Percentiles rank a stretch among this genome's conserved stretches.
phyloP scores from a whole-genome alignment of 371 early-diverging fungal species.

The Mucor circinelloides region DNA sequence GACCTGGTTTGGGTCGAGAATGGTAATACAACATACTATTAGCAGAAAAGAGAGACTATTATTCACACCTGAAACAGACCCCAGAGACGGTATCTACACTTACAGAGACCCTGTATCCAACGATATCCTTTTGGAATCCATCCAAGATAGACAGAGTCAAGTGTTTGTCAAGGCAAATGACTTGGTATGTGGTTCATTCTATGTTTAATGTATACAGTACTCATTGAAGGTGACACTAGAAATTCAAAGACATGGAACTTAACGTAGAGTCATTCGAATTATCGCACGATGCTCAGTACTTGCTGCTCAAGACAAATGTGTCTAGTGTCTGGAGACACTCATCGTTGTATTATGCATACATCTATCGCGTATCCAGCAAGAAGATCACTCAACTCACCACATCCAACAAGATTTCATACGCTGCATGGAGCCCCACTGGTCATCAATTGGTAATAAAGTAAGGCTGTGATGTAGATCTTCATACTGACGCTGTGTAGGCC shows the following conservation, averaged over 20 bases:
- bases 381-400: conserved; percentile 61
- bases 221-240: background rate
- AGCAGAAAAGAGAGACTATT: background rate
- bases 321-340: conserved; percentile 88
- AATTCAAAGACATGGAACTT: conserved; percentile 10
- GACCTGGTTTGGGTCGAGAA: conserved; percentile 57
- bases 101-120: conserved; percentile 42
- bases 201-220: background rate
- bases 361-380: conserved; percentile 66
- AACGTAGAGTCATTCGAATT: conserved; percentile 55
- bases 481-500: conserved; percentile 54
- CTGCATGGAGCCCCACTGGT: conserved; percentile 79
- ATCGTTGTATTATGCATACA: conserved; percentile 72
- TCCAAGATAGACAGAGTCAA: conserved; percentile 31
- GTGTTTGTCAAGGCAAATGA: conserved; percentile 38
- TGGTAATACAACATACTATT: conserved; percentile 37
- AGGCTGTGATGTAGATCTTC: background rate
- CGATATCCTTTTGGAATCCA: conserved; percentile 50
- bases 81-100: conserved; percentile 53
- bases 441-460: conserved; percentile 59
- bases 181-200: conserved; percentile 25
- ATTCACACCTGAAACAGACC: conserved; percentile 9
- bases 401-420: conserved; percentile 57
- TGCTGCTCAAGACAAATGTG: conserved; percentile 69
- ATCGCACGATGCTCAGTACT: conserved; percentile 78